Evolutionary conservation across 495 filamentous ascomycete species (phyloP).

Genomic region (Echria macrotheca): DNA sequence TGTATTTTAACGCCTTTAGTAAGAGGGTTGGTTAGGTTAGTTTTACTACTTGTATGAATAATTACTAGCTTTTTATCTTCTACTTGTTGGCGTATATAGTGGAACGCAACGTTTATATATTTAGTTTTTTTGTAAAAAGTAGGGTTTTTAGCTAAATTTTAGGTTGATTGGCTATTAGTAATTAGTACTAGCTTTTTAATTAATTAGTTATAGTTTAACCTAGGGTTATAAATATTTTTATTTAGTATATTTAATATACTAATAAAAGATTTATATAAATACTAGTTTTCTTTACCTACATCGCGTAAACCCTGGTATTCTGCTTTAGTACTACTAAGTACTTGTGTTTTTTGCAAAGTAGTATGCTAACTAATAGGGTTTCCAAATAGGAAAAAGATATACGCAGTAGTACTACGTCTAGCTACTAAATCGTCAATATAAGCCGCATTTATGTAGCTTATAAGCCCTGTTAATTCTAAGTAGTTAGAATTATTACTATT

Average conservation of each 20-base stretch:
- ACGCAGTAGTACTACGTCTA: background rate
- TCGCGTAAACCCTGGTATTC: background rate
- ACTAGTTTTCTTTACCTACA: background rate
- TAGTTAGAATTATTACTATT: background rate
- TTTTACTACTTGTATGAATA: background rate
- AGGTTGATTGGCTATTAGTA: background rate
- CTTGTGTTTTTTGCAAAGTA: background rate
- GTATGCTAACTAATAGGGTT: background rate
- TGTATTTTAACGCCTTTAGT: background rate
- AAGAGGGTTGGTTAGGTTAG: background rate
- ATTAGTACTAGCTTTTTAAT: slow-evolving; percentile 1
- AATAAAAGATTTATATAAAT: background rate
- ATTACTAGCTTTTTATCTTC: background rate
- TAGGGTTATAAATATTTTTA: too few relatives aligned
- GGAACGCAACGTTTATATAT: background rate
- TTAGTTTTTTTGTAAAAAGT: background rate
- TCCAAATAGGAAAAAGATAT: background rate
- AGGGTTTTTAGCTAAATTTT: background rate
- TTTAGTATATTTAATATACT: background rate
- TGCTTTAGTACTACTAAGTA: background rate
- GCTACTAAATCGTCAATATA: background rate
- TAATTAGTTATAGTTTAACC: too few relatives aligned
- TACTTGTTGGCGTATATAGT: background rate
- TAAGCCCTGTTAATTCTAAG: background rate
- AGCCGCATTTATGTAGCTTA: background rate